These are phyloP conservation scores for Ganoderma lingzhi DNA, from an alignment of 1,284 basidiomycete genomes.

Conservation along the genomic window DNA sequence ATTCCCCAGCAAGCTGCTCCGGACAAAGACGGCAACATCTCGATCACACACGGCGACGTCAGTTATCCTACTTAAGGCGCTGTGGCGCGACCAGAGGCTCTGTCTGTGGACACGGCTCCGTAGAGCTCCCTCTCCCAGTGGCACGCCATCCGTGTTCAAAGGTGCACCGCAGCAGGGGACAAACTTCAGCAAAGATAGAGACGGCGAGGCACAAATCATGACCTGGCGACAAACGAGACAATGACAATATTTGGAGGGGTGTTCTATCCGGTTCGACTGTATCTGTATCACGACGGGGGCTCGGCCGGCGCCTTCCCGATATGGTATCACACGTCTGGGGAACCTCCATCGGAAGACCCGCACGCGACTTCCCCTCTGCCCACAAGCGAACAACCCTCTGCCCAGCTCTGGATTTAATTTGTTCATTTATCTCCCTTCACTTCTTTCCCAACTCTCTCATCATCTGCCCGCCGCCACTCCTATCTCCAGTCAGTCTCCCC, in stretches of 20 bases:
- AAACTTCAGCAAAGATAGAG: not conserved
- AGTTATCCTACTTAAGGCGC: constrained; percentile 12
- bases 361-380: constrained; percentile 46
- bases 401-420: constrained; percentile 60
- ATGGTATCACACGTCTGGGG: constrained; percentile 28
- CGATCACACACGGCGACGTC: constrained; percentile 21
- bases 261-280: not conserved
- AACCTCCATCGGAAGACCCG: constrained; percentile 33
- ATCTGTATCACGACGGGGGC: constrained; percentile 14
- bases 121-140: not conserved
- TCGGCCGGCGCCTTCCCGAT: constrained; percentile 30
- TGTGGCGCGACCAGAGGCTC: constrained; percentile 4
- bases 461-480: constrained; percentile 44
- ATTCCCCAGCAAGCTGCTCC: constrained; percentile 17
- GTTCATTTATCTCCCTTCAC: constrained; percentile 51
- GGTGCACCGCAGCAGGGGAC: not conserved
- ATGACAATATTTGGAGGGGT: constrained; percentile 4
- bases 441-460: constrained; percentile 55
- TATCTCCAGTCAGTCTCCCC: constrained; percentile 41
- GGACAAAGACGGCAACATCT: constrained; percentile 20
- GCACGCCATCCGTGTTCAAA: not conserved
- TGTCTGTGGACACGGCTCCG: not conserved
- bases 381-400: constrained; percentile 52
- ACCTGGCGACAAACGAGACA: constrained; percentile 15
- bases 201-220: constrained; percentile 1